A percentile compares a stretch with the other conserved stretches of the same genome.
Evolutionary conservation across 306 rosid species (phyloP).

Genomic region (Prunus kanzakura): DNA sequence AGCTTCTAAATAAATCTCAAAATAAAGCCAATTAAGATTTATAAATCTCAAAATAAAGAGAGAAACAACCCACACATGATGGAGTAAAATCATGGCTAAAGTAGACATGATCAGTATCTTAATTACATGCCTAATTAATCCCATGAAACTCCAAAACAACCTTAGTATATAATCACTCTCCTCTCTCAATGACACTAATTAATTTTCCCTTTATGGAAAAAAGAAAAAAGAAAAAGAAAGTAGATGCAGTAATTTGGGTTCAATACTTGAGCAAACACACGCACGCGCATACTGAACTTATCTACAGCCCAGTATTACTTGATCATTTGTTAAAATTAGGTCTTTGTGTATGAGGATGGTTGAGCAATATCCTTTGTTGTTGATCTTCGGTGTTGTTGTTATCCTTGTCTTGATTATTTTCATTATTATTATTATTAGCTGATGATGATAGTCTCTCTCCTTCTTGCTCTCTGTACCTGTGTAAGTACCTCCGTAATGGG

Average conservation of each 20-base stretch:
- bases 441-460: neutral
- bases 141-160: too few species aligned
- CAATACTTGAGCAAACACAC: neutral
- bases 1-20: neutral
- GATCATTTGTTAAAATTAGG: neutral
- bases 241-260: neutral
- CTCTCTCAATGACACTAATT: too few species aligned
- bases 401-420: neutral
- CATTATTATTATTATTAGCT: too few species aligned
- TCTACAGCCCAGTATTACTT: neutral
- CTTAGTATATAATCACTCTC: too few species aligned
- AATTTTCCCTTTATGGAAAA: neutral
- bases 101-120: neutral
- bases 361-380: neutral
- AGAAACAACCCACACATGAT: neutral
- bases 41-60: neutral
- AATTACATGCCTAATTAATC: too few species aligned
- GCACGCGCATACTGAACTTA: neutral
- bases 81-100: neutral
- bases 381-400: constrained; percentile 3
- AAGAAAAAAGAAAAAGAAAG: neutral
- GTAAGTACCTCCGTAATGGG: constrained; percentile 12
- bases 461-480: constrained; percentile 22
- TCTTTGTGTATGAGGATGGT: neutral
- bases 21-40: neutral